A percentile compares a stretch with the other conserved stretches of the same genome.
Evolutionary conservation across 257 asterid genomes (phyloP).

Genomic region (Agastache rugosa): DNA sequence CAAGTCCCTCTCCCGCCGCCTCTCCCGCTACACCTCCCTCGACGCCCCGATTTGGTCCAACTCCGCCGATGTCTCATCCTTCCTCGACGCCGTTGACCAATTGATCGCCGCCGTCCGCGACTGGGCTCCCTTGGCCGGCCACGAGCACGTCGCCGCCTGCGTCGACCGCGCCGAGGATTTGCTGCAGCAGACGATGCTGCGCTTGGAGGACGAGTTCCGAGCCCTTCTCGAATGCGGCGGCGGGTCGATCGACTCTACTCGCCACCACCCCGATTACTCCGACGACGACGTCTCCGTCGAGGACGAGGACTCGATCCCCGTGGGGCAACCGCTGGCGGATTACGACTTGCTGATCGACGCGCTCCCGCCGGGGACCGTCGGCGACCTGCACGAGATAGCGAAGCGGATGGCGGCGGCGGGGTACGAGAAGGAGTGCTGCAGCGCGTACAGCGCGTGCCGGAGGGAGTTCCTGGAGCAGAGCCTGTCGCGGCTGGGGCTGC

Average conservation of each 20-base stretch:
- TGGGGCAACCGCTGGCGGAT: constrained; percentile 63
- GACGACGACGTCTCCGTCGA: constrained; percentile 48
- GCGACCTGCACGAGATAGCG: constrained; percentile 69
- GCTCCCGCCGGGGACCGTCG: constrained; percentile 62
- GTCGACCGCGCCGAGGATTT: constrained; percentile 73
- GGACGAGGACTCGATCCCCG: constrained; percentile 56
- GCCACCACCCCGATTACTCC: constrained; percentile 42
- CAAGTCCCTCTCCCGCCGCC: constrained; percentile 66
- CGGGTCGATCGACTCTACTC: constrained; percentile 31
- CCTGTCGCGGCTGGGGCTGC: constrained; percentile 67
- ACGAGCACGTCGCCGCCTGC: constrained; percentile 51
- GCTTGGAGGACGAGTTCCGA: constrained; percentile 77
- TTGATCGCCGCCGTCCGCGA: constrained; percentile 52
- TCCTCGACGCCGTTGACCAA: constrained; percentile 65
- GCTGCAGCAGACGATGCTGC: constrained; percentile 74
- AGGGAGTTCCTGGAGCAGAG: constrained; percentile 77
- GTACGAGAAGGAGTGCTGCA: constrained; percentile 72
- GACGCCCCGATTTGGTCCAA: constrained; percentile 58
- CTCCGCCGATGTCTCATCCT: constrained; percentile 53
- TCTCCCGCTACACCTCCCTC: constrained; percentile 53
- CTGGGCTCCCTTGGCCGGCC: constrained; percentile 58
- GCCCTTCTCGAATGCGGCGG: constrained; percentile 54
- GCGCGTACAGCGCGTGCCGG: constrained; percentile 64
- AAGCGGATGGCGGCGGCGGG: constrained; percentile 89
- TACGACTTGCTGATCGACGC: constrained; percentile 70